These are phyloP conservation scores for Phytophthora sansomeana DNA, from an alignment of 352 stramenopile genomes.

Conservation along the genomic window DNA sequence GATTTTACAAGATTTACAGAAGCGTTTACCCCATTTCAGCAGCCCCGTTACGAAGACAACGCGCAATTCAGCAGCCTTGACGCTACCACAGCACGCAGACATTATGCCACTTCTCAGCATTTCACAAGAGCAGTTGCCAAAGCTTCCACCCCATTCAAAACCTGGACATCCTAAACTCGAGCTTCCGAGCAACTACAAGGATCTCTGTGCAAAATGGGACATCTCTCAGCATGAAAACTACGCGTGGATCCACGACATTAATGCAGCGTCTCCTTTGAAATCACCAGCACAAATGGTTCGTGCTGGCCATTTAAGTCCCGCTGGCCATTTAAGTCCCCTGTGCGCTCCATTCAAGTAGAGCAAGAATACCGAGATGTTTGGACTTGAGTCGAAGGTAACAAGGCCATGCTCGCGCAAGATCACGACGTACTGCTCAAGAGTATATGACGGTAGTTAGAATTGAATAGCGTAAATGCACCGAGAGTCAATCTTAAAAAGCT, in stretches of 20 bases:
- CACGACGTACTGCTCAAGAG: no score
- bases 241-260: background rate
- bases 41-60: constrained; percentile 1
- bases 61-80: background rate
- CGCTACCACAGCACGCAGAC: no score
- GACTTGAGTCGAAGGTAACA: no score
- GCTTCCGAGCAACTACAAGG: background rate
- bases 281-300: background rate
- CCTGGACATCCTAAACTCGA: background rate
- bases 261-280: background rate
- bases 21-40: constrained; percentile 21
- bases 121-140: background rate
- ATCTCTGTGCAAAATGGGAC: background rate
- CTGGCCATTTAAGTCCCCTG: constrained; percentile 5
- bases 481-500: no score
- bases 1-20: constrained; percentile 12
- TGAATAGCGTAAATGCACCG: no score
- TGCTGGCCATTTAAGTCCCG: background rate
- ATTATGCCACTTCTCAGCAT: background rate
- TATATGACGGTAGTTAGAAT: no score
- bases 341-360: background rate
- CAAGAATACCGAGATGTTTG: background rate
- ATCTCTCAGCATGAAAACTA: constrained; percentile 2
- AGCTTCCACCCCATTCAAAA: background rate
- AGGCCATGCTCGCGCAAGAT: no score